A percentile compares a stretch with the other conserved stretches of the same genome.
phyloP scores from a whole-genome alignment of 2,329 filamentous ascomycete genomes.

The Penicillium sp. region DNA sequence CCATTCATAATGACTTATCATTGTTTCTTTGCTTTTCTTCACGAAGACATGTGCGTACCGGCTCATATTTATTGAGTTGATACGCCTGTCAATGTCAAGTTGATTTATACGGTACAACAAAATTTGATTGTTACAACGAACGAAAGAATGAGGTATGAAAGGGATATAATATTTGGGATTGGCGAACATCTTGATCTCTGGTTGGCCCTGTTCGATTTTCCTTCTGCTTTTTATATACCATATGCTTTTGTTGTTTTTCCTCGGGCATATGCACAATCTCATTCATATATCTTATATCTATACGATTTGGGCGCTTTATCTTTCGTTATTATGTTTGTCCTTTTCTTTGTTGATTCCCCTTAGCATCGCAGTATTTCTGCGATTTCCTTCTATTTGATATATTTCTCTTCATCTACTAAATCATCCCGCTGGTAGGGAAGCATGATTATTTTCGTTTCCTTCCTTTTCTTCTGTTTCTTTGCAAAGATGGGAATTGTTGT shows the following conservation, averaged over 20 bases:
- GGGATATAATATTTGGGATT: constrained; percentile 9
- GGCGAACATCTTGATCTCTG: constrained; percentile 1
- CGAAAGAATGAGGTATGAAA: constrained; percentile 11
- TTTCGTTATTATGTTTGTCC: constrained; percentile 4
- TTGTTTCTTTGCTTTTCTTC: background rate
- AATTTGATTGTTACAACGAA: background rate
- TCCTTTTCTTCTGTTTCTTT: constrained; percentile 10
- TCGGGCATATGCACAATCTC: background rate
- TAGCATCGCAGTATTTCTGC: constrained; percentile 15
- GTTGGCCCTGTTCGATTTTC: constrained; percentile 1
- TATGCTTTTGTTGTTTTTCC: constrained; percentile 2
- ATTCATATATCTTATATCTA: background rate
- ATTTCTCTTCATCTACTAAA: constrained; percentile 1
- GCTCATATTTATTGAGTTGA: background rate
- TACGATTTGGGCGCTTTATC: constrained; percentile 5
- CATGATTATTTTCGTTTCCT: background rate
- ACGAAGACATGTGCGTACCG: background rate
- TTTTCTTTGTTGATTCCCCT: constrained; percentile 12
- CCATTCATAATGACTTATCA: constrained; percentile 64
- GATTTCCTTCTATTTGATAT: constrained; percentile 4
- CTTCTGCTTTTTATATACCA: constrained; percentile 3
- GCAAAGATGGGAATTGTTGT: constrained; percentile 2
- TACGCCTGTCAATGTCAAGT: background rate
- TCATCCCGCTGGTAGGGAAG: constrained; percentile 6
- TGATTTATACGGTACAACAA: background rate